Evolutionary conservation across 1,284 basidiomycete genomes (phyloP), one percentile per base, ranked within the genome.

Genomic region (Ustilago bromivora): DNA sequence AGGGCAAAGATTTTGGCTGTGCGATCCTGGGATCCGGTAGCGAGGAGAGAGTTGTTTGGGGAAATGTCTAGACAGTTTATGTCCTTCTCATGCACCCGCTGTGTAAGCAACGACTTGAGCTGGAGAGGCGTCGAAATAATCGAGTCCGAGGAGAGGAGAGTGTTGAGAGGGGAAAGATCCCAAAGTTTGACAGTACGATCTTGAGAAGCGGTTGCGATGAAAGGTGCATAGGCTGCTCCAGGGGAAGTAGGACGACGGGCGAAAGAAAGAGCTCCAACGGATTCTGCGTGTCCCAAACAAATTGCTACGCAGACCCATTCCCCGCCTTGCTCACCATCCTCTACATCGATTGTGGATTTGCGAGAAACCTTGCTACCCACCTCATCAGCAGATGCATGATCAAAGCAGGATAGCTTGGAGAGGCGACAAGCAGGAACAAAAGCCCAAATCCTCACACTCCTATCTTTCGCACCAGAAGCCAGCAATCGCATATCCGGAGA

Each of bases 101-200:
- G 91, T 3, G 97, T 99, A n/a, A 91, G 89, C 31, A 99, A 88
- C 71, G 93, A 95, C 79, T 90, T 91, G 79, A 92, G 92, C 76
- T 90, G 47, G 8, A 69, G 23, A 17, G 74, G 62, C 13, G 51
- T 35, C 2, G 49, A 28, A 46, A 77, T 53, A 3, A 38, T 17
- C 15, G 52, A n/a, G 9, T 46, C 10, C 2, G 61, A 59, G 13
- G 32, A 57, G 38, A 74, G 69, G 36, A 75, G 71, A 1, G 47
- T 32, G 19, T 62, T 64, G 52, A 85, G 54, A 0, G 75, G 58
- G 0, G 75, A 63, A 1, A 85, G 87, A 87, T 99, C 96, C 97
- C 97, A 99, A 90, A 99, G 92, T 87, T 99, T 99, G 86, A 98
- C 93, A 3, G 97, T 99, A 35, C 94, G 91, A 86, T 99, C 97